These are phyloP conservation scores for Candida pseudofarinosa DNA, from an alignment of 805 yeast genomes.

Conservation along the genomic window DNA sequence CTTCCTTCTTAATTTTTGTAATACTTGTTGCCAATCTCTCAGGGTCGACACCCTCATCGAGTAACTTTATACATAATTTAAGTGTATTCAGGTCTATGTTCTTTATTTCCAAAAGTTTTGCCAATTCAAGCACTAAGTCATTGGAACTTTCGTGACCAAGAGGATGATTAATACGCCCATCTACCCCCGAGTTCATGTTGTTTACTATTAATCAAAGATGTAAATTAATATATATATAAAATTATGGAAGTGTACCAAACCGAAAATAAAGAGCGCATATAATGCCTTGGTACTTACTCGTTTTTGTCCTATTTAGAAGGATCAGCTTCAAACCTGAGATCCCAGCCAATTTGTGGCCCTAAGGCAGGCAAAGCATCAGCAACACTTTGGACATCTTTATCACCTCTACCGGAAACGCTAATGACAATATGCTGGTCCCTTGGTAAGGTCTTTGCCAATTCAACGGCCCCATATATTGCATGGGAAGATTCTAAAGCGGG, in stretches of 20 bases:
- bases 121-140: conserved; percentile 17
- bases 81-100: conserved; percentile 25
- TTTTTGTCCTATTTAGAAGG: conserved; percentile 27
- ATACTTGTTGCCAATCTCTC: conserved; percentile 23
- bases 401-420: conserved; percentile 97
- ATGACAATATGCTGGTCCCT: conserved; percentile 80
- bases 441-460: conserved; percentile 77
- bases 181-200: neutral
- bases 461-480: conserved; percentile 87
- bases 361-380: conserved; percentile 88
- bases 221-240: too few species aligned
- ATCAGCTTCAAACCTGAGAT: conserved; percentile 73
- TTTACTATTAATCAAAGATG: too few species aligned
- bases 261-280: neutral
- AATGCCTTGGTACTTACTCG: neutral
- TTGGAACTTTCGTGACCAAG: conserved; percentile 6
- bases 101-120: conserved; percentile 19
- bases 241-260: neutral
- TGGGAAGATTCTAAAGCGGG: conserved; percentile 98
- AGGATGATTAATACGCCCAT: neutral
- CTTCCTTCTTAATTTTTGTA: conserved; percentile 22
- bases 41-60: conserved; percentile 40
- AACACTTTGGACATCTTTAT: conserved; percentile 96
- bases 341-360: conserved; percentile 95
- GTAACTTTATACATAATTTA: conserved; percentile 27